Evolutionary conservation across 176 grass and related monocot species (phyloP).

Genomic region (Paspalum vaginatum): DNA sequence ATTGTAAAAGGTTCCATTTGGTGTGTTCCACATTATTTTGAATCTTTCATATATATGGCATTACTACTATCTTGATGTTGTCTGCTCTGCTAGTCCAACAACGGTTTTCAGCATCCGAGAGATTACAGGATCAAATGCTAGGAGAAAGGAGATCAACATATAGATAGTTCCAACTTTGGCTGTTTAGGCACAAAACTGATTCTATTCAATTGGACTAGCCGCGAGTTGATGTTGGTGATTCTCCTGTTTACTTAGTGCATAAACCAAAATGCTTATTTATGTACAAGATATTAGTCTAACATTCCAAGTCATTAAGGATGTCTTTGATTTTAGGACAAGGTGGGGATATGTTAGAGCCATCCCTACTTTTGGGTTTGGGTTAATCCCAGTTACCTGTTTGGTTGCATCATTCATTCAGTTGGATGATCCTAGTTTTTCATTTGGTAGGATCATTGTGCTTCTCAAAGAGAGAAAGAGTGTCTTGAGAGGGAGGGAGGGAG

Average conservation of each 20-base stretch:
- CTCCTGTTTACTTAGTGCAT: not conserved
- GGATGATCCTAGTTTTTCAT: not conserved
- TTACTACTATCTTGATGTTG: constrained; percentile 22
- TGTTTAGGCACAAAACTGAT: not conserved
- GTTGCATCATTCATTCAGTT: too few species aligned
- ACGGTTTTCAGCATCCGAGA: not conserved
- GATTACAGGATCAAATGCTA: not conserved
- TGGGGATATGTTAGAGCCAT: not conserved
- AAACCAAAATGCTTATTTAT: not conserved
- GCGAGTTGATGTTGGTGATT: not conserved
- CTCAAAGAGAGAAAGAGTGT: too few species aligned
- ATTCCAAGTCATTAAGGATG: not conserved
- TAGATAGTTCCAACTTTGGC: not conserved
- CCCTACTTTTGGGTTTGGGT: not conserved
- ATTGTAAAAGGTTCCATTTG: constrained; percentile 22
- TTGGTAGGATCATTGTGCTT: not conserved
- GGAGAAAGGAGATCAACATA: not conserved
- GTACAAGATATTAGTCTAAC: too few species aligned
- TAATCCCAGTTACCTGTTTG: not conserved
- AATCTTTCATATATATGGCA: constrained; percentile 16
- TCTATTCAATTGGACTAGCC: not conserved
- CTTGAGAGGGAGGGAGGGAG: too few species aligned
- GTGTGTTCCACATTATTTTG: not conserved
- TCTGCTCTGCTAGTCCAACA: not conserved
- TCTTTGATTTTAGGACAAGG: not conserved